Evolutionary conservation across 495 filamentous ascomycete genomes (phyloP).

Genomic region (Aspergillus coremiiformis): DNA sequence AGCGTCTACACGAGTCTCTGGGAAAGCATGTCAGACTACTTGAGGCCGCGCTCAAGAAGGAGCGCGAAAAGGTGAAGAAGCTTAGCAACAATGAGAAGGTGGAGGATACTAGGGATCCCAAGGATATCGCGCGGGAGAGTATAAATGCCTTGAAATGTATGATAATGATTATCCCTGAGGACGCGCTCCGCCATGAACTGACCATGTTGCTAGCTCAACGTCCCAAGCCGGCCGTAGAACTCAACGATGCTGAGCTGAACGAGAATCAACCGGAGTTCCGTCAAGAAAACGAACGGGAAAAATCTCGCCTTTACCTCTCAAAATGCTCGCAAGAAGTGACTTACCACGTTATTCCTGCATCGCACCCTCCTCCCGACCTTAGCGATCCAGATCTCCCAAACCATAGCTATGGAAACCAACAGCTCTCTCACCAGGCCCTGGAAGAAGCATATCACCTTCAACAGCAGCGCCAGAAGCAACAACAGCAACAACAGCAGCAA

Average conservation of each 20-base stretch:
- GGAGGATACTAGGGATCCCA: constrained; percentile 36
- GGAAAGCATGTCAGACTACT: constrained; percentile 86
- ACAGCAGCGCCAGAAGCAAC: constrained; percentile 35
- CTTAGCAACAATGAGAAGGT: constrained; percentile 40
- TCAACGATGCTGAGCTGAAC: constrained; percentile 34
- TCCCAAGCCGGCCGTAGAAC: constrained; percentile 31
- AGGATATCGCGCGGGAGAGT: constrained; percentile 38
- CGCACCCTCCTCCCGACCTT: constrained; percentile 40
- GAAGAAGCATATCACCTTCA: constrained; percentile 43
- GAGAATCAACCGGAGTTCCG: constrained; percentile 55
- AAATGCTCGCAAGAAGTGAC: constrained; percentile 49
- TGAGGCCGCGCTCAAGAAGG: constrained; percentile 79
- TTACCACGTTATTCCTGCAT: constrained; percentile 47
- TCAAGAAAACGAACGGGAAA: constrained; percentile 45
- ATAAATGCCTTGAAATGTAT: constrained; percentile 37
- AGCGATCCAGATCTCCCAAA: constrained; percentile 41
- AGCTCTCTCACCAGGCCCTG: constrained; percentile 40
- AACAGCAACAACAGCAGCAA: constrained; percentile 33
- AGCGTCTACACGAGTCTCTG: constrained; percentile 77
- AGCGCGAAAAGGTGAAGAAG: constrained; percentile 49
- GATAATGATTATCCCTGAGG: not conserved
- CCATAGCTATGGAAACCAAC: constrained; percentile 40
- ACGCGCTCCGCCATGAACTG: not conserved
- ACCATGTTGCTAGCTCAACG: constrained; percentile 25
- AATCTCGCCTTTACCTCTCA: constrained; percentile 45